Percentiles rank a stretch among this genome's conserved stretches.
Conservation (phyloP, 148 eudicot species). For the Pouteria glomerata region DNA sequence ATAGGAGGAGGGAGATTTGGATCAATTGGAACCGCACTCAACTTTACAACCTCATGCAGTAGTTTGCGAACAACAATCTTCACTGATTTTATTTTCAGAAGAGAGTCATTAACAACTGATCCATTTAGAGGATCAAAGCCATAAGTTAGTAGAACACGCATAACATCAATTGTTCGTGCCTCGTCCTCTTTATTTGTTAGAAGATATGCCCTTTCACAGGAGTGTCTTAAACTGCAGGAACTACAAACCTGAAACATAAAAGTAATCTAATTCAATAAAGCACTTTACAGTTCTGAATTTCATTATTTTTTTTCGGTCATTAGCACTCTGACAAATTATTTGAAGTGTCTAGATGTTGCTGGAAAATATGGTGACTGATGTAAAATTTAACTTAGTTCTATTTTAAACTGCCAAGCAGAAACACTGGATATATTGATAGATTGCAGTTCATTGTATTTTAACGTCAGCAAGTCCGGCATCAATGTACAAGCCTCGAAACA, state of each 20-base stretch:
- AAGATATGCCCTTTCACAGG: slow-evolving; percentile 85
- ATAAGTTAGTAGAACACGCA: slow-evolving; percentile 76
- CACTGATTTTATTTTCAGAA: slow-evolving; percentile 67
- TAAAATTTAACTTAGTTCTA: background rate
- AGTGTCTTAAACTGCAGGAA: slow-evolving; percentile 79
- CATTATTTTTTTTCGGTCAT: too few relatives aligned
- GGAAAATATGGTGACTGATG: background rate
- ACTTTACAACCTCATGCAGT: slow-evolving; percentile 74
- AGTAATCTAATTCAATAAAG: background rate
- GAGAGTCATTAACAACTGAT: slow-evolving; percentile 63
- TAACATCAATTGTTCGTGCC: slow-evolving; percentile 81
- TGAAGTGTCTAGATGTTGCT: background rate
- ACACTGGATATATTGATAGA: background rate
- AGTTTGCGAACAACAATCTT: slow-evolving; percentile 70
- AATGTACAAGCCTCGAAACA: background rate
- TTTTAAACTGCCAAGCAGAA: background rate
- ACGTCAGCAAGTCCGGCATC: background rate
- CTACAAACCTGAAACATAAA: slow-evolving; percentile 74
- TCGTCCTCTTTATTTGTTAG: slow-evolving; percentile 91
- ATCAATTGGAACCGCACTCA: slow-evolving; percentile 94
- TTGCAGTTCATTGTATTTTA: background rate
- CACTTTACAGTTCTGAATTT: background rate
- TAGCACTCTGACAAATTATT: too few relatives aligned
- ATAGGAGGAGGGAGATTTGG: slow-evolving; percentile 94
- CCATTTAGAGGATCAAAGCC: slow-evolving; percentile 79